phyloP scores from a whole-genome alignment of 768 basidiomycete species.

The Collybia sordida region DNA sequence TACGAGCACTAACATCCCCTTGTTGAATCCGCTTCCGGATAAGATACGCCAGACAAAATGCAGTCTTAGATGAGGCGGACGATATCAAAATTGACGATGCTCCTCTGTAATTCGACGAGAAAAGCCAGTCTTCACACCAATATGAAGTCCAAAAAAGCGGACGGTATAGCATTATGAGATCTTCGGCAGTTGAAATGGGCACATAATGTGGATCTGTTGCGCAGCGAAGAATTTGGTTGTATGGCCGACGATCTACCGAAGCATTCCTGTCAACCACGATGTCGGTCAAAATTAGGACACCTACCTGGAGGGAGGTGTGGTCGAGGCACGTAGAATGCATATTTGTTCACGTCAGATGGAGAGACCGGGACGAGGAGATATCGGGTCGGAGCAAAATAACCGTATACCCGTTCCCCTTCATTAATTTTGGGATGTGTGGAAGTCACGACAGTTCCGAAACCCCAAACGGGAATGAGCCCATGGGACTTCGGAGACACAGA shows the following conservation, averaged over 20 bases:
- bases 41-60: slow-evolving; percentile 66
- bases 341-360: slow-evolving; percentile 48
- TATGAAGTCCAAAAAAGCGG: slow-evolving; percentile 77
- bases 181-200: slow-evolving; percentile 47
- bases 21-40: slow-evolving; percentile 43
- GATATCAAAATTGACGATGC: slow-evolving; percentile 55
- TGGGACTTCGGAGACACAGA: slow-evolving; percentile 47
- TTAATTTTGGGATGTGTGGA: slow-evolving; percentile 50
- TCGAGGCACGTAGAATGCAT: slow-evolving; percentile 57
- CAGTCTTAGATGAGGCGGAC: slow-evolving; percentile 72
- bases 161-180: slow-evolving; percentile 69
- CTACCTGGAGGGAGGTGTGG: slow-evolving; percentile 62
- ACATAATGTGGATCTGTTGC: slow-evolving; percentile 53
- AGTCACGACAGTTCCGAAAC: slow-evolving; percentile 56
- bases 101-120: slow-evolving; percentile 47
- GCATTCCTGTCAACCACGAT: not conserved
- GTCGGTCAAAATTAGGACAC: slow-evolving; percentile 1
- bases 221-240: slow-evolving; percentile 68
- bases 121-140: slow-evolving; percentile 74
- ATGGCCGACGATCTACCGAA: slow-evolving; percentile 56
- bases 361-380: slow-evolving; percentile 58
- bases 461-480: slow-evolving; percentile 73
- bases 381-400: slow-evolving; percentile 57
- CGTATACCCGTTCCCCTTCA: slow-evolving; percentile 62
- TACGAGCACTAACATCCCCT: slow-evolving; percentile 22